Evolutionary conservation across 495 filamentous ascomycete species (phyloP).

Genomic region (Friedmanniomyces endolithicus): DNA sequence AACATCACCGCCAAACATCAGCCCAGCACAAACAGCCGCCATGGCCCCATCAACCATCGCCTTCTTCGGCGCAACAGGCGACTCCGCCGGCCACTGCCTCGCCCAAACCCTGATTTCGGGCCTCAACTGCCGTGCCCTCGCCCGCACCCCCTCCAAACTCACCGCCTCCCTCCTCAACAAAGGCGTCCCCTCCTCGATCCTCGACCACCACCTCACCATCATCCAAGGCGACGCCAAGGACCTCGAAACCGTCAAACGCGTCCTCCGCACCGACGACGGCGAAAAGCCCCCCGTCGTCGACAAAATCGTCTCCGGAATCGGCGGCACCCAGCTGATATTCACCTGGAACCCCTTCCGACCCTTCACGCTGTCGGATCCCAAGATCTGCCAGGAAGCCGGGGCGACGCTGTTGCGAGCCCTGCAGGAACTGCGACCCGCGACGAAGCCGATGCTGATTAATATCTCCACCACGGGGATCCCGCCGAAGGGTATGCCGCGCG

Average conservation of each 20-base stretch:
- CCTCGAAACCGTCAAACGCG: slow-evolving; percentile 20
- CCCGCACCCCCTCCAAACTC: slow-evolving; percentile 52
- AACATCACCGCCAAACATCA: neutral
- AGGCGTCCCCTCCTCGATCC: slow-evolving; percentile 9
- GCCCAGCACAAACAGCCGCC: neutral
- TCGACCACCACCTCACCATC: slow-evolving; percentile 27
- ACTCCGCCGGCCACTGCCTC: slow-evolving; percentile 36
- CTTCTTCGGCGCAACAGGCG: slow-evolving; percentile 48
- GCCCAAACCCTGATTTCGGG: slow-evolving; percentile 20
- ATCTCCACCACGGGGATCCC: slow-evolving; percentile 45
- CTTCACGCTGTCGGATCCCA: slow-evolving; percentile 39
- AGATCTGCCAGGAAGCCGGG: slow-evolving; percentile 44
- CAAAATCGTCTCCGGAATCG: slow-evolving; percentile 28
- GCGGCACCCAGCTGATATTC: slow-evolving; percentile 19
- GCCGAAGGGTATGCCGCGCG: slow-evolving; percentile 30
- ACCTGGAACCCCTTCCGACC: slow-evolving; percentile 23
- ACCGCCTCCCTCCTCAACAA: slow-evolving; percentile 30
- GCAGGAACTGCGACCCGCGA: slow-evolving; percentile 5
- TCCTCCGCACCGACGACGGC: slow-evolving; percentile 12
- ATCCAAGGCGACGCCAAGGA: slow-evolving; percentile 25
- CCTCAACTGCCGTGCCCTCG: slow-evolving; percentile 28
- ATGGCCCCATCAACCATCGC: slow-evolving; percentile 29
- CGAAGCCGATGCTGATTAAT: slow-evolving; percentile 35
- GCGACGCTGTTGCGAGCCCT: slow-evolving; percentile 37
- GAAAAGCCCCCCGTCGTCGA: slow-evolving; percentile 19